Evolutionary conservation across 352 stramenopile species (phyloP).

Genomic region (Phytophthora boehmeriae): DNA sequence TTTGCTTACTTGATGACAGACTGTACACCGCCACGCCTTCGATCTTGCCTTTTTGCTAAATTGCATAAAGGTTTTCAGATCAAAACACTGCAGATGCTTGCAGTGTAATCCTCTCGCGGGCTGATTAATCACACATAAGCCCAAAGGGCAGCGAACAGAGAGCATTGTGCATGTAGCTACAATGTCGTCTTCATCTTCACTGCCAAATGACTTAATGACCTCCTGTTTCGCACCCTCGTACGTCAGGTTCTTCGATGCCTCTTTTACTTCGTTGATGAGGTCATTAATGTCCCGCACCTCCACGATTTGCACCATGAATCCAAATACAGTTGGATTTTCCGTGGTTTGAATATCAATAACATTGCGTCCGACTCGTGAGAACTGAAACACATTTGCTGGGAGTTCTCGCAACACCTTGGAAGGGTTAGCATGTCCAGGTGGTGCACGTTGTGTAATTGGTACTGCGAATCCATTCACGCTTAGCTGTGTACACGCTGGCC

Average conservation of each 20-base stretch:
- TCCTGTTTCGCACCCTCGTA: conserved; percentile 77
- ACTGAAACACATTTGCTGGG: conserved; percentile 76
- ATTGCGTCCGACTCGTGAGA: conserved; percentile 71
- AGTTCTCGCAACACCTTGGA: conserved; percentile 84
- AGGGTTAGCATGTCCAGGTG: conserved; percentile 74
- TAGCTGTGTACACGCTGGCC: conserved; percentile 71
- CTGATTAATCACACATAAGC: conserved; percentile 86
- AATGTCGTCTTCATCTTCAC: conserved; percentile 82
- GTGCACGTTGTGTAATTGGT: conserved; percentile 68
- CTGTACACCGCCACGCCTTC: conserved; percentile 89
- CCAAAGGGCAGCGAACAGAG: conserved; percentile 89
- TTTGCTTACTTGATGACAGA: conserved; percentile 90
- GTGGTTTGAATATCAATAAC: conserved; percentile 71
- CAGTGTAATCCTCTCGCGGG: conserved; percentile 91
- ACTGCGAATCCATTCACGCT: conserved; percentile 76
- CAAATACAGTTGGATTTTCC: conserved; percentile 70
- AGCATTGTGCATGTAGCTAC: conserved; percentile 87
- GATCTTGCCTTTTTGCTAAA: conserved; percentile 91
- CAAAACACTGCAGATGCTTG: conserved; percentile 96
- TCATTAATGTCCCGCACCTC: conserved; percentile 67
- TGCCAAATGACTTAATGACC: conserved; percentile 83
- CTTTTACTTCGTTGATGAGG: conserved; percentile 65
- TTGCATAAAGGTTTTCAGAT: conserved; percentile 92
- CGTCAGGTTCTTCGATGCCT: conserved; percentile 65
- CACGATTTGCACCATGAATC: conserved; percentile 78